Conservation (phyloP, 768 basidiomycete genomes). For the Mycena leptocephala region DNA sequence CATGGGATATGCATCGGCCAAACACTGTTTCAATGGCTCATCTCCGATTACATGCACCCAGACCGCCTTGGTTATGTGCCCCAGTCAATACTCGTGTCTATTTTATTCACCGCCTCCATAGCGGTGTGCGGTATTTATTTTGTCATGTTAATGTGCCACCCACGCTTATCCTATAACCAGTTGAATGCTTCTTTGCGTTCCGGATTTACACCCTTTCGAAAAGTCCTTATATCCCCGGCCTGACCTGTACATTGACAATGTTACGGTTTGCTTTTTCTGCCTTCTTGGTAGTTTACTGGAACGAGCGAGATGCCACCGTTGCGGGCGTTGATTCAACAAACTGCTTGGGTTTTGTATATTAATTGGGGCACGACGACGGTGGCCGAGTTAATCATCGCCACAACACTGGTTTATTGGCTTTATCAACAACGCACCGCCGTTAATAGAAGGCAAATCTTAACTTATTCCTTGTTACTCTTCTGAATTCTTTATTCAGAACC, state of each 20-base stretch:
- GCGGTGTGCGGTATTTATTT: background rate
- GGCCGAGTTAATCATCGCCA: background rate
- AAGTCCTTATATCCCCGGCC: background rate
- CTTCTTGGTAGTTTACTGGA: background rate
- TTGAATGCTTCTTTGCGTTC: slow-evolving; percentile 22
- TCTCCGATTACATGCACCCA: slow-evolving; percentile 3
- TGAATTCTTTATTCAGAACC: background rate
- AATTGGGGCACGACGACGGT: background rate
- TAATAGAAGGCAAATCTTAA: background rate
- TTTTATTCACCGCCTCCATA: background rate
- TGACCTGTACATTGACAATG: background rate
- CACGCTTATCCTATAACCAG: background rate
- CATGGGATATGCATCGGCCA: slow-evolving; percentile 13
- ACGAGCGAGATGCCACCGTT: no score
- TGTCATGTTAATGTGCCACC: background rate
- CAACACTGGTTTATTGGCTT: background rate
- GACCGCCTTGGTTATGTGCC: background rate
- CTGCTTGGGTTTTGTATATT: background rate
- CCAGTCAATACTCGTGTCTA: background rate
- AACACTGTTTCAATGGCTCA: background rate
- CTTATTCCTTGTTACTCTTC: no score
- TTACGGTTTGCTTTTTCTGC: background rate
- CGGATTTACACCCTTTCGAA: slow-evolving; percentile 2
- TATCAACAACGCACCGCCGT: background rate
- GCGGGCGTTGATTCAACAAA: background rate